Evolutionary conservation across 2,329 filamentous ascomycete genomes (phyloP), one percentile per base, ranked within the genome.

Genomic region (Pestalotiopsis sp.): DNA sequence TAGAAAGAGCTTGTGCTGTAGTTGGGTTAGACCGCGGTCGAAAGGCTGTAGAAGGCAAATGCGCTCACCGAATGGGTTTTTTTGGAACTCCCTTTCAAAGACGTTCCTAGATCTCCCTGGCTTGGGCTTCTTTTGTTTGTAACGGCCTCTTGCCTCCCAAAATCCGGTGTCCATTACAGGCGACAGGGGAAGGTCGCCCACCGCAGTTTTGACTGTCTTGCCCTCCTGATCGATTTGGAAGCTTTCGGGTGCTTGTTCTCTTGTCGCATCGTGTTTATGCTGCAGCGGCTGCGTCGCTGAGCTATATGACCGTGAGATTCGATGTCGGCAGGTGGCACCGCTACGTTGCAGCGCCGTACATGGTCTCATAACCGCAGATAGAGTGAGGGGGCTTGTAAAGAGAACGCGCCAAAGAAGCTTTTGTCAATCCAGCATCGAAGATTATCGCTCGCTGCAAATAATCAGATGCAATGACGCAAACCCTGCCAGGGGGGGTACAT

Each of bases 11-110:
- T 59, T 84, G 84, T 3, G 91, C 91, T 92, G 67, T 11, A 36
- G 31, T 59, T 13, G 23, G 9, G 27, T 59, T 13, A 36, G 57
- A 27, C 20, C 57, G 27, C 14, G 61, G 12, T 14, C 9, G 17
- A 23, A 17, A 57, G 38, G 20, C 14, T 31, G 5, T 11, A 5
- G n/a, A 31, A 13, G 14, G 7, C 13, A 36, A 6, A 38, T 25
- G 45, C 66, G 13, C 81, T 38, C 81, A 92, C 90, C 92, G 72
- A 88, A 94, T 2, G 90, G 84, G 72, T 92, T 94, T 49, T 84
- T 83, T 38, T 81, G 81, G 1, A 94, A 80, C 69, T 87, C 85
- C 68, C 82, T 83, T 74, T 91, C 88, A 69, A 93, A 87, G 2
- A 81, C 80, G 31, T 81, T 78, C 25, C 78, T 72, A 5, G 76